A percentile compares a stretch with the other conserved stretches of the same genome.
Conservation (phyloP, 768 basidiomycete species). For the Lyophyllum semitale region DNA sequence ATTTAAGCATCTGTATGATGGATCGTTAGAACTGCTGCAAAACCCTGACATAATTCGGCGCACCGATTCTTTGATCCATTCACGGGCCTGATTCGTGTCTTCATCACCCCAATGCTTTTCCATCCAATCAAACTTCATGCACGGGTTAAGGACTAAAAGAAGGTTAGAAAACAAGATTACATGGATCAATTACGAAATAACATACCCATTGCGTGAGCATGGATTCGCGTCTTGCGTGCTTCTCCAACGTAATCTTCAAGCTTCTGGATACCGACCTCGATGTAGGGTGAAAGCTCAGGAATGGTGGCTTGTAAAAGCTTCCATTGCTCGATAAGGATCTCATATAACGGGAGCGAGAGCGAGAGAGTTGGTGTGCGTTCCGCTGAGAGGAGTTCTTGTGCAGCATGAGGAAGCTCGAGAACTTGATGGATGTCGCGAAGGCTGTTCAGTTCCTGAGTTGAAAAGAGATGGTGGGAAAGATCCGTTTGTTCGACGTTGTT, state of each 20-base stretch:
- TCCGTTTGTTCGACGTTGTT: constrained; percentile 15
- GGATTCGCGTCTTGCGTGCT: constrained; percentile 24
- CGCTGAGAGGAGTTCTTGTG: constrained; percentile 34
- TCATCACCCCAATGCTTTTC: constrained; percentile 14
- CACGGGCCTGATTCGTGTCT: constrained; percentile 12
- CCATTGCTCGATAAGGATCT: constrained; percentile 26
- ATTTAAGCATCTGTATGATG: constrained; percentile 3
- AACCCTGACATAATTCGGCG: not conserved
- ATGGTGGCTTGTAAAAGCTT: constrained; percentile 12
- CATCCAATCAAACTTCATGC: constrained; percentile 20
- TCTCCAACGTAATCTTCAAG: constrained; percentile 31
- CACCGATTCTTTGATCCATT: constrained; percentile 21
- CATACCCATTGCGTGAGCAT: constrained; percentile 33
- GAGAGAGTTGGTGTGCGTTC: constrained; percentile 36
- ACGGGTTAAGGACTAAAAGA: constrained; percentile 22
- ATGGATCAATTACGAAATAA: not conserved
- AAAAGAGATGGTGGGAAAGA: constrained; percentile 14
- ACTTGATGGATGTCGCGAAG: constrained; percentile 30
- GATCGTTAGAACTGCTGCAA: not conserved
- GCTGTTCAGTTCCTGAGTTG: constrained; percentile 13
- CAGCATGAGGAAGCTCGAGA: constrained; percentile 25
- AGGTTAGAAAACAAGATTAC: not conserved
- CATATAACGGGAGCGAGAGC: constrained; percentile 30
- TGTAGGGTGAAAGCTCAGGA: constrained; percentile 25
- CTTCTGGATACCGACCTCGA: constrained; percentile 28